Evolutionary conservation across 148 eudicot genomes (phyloP).

Genomic region (Silene latifolia): DNA sequence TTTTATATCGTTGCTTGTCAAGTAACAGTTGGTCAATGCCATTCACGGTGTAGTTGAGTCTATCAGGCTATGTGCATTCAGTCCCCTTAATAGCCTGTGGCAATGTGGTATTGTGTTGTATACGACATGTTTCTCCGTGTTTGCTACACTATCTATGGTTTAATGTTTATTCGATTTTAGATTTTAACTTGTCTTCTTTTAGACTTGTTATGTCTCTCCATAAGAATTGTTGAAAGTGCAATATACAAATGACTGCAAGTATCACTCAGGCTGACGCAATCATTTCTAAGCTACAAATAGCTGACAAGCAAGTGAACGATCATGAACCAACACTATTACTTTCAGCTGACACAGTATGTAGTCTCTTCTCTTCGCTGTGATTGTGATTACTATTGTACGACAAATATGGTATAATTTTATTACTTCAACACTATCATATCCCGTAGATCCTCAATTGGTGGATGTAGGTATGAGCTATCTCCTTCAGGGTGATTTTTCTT

Average conservation of each 20-base stretch:
- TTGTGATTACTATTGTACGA: background rate
- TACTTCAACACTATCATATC: background rate
- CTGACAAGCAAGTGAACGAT: conserved; percentile 53
- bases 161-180: background rate
- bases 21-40: background rate
- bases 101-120: background rate
- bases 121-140: background rate
- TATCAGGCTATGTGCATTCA: background rate
- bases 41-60: background rate
- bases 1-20: background rate
- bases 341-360: conserved; percentile 75
- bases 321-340: conserved; percentile 56
- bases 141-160: background rate
- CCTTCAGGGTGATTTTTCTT: background rate
- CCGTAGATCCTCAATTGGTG: background rate
- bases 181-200: background rate
- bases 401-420: background rate
- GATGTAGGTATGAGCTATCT: background rate
- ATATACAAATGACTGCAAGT: conserved; percentile 11
- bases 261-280: conserved; percentile 78
- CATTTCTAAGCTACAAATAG: conserved; percentile 54
- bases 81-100: background rate
- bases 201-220: background rate
- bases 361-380: conserved; percentile 19
- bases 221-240: background rate